Conservation (phyloP, 805 yeast species). For the Candida namnaoensis region DNA sequence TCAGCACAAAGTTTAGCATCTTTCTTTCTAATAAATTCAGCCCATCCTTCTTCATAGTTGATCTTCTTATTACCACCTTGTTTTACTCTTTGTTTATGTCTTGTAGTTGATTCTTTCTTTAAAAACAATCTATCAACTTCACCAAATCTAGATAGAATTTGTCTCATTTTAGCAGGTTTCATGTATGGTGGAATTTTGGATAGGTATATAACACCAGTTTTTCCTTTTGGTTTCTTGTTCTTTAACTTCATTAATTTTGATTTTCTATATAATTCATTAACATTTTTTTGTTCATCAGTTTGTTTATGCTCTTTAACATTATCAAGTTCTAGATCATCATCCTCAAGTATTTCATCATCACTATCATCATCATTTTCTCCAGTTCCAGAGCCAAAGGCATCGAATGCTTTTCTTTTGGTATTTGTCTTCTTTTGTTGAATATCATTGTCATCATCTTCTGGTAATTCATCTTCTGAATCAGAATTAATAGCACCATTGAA, state of each 20-base stretch:
- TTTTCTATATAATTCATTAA: conserved; percentile 40
- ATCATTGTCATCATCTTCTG: conserved; percentile 19
- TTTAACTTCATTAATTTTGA: conserved; percentile 48
- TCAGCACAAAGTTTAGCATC: conserved; percentile 85
- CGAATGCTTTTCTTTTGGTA: conserved; percentile 6
- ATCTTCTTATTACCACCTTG: conserved; percentile 89
- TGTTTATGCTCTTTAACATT: conserved; percentile 1
- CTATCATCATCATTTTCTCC: conserved; percentile 10
- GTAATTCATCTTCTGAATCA: conserved; percentile 20
- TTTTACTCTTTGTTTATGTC: conserved; percentile 60
- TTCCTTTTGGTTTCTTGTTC: conserved; percentile 47
- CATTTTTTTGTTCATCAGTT: conserved; percentile 16
- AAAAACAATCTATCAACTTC: conserved; percentile 78
- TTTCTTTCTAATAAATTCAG: conserved; percentile 73
- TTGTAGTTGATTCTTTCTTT: conserved; percentile 72
- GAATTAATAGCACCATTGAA: conserved; percentile 3
- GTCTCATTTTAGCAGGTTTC: conserved; percentile 89
- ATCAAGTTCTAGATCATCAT: conserved; percentile 10
- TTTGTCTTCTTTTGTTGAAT: conserved; percentile 10
- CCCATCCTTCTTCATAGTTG: conserved; percentile 94
- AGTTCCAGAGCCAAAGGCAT: conserved; percentile 15
- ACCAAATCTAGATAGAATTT: conserved; percentile 75
- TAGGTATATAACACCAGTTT: conserved; percentile 88
- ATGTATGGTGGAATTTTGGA: conserved; percentile 93
- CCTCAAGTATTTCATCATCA: conserved; percentile 14